Conservation (phyloP, 192 early-diverging fungal species). For the Phlyctochytrium arcticum region DNA sequence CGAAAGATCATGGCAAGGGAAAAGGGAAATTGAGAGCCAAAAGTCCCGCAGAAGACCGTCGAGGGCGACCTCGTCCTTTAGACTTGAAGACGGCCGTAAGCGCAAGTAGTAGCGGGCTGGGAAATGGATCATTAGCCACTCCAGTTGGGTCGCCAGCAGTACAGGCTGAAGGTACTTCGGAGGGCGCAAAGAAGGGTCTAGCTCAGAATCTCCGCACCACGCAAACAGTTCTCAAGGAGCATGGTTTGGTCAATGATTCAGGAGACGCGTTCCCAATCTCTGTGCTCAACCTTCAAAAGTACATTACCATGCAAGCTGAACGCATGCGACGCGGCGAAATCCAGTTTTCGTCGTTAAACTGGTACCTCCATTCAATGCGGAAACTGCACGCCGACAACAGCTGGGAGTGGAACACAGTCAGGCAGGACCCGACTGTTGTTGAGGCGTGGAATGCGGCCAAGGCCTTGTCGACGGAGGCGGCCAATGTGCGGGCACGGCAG, state of each 20-base stretch:
- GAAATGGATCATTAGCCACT: too few relatives aligned
- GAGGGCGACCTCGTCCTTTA: too few relatives aligned
- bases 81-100: too few relatives aligned
- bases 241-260: slow-evolving; percentile 10
- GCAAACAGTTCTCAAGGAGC: slow-evolving; percentile 11
- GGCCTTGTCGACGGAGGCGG: slow-evolving; percentile 2
- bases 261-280: slow-evolving; percentile 21
- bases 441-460: slow-evolving; percentile 20
- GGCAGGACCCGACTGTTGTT: slow-evolving; percentile 3
- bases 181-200: slow-evolving; percentile 7
- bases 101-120: too few relatives aligned
- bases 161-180: too few relatives aligned
- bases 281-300: slow-evolving; percentile 1
- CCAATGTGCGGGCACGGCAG: background rate
- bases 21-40: too few relatives aligned
- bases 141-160: too few relatives aligned
- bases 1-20: too few relatives aligned
- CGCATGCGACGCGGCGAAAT: slow-evolving; percentile 23
- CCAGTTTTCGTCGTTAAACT: slow-evolving; percentile 24
- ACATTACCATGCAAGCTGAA: slow-evolving; percentile 16
- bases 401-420: slow-evolving; percentile 23
- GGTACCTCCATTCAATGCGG: slow-evolving; percentile 28
- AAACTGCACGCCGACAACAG: slow-evolving; percentile 20
- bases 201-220: slow-evolving; percentile 24
- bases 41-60: too few relatives aligned